Percentiles rank a stretch among this genome's conserved stretches.
Conservation (phyloP, 83 land plant genomes). For the Picea abies region DNA sequence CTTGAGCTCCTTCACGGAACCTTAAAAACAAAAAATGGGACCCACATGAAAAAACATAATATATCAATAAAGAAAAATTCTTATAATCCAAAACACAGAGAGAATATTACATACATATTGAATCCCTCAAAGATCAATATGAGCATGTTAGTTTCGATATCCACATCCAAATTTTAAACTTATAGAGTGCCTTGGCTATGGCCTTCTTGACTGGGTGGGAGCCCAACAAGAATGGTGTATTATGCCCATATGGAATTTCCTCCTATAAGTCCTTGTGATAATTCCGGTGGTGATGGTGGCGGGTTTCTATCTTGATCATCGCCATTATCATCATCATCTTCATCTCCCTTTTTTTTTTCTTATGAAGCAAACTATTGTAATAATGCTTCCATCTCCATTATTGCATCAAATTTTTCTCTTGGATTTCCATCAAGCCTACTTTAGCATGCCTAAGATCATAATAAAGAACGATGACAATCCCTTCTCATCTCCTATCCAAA, state of each 20-base stretch:
- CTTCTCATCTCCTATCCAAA: constrained; percentile 52
- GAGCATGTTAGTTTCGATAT: constrained; percentile 37
- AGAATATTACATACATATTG: constrained; percentile 40
- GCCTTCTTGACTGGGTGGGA: constrained; percentile 42
- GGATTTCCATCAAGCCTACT: constrained; percentile 64
- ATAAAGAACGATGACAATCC: constrained; percentile 80
- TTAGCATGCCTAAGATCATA: constrained; percentile 82
- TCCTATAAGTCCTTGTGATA: constrained; percentile 40
- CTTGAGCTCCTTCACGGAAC: constrained; percentile 74
- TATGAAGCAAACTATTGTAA: not conserved
- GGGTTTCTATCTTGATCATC: not conserved
- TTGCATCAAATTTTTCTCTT: constrained; percentile 71
- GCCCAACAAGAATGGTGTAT: constrained; percentile 24
- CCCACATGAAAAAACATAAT: not conserved
- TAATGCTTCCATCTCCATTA: constrained; percentile 32
- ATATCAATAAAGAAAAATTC: not conserved
- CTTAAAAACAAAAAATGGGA: constrained; percentile 30
- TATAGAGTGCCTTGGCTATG: constrained; percentile 78
- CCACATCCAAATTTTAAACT: constrained; percentile 58
- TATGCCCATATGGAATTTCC: constrained; percentile 80
- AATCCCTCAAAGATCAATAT: constrained; percentile 53
- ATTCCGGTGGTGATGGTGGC: constrained; percentile 13
- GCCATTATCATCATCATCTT: not conserved
- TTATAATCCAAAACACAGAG: not conserved
- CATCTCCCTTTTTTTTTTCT: not conserved